These are phyloP conservation scores for Allodekkera sacchari DNA, from an alignment of 805 yeast species.

Conservation along the genomic window DNA sequence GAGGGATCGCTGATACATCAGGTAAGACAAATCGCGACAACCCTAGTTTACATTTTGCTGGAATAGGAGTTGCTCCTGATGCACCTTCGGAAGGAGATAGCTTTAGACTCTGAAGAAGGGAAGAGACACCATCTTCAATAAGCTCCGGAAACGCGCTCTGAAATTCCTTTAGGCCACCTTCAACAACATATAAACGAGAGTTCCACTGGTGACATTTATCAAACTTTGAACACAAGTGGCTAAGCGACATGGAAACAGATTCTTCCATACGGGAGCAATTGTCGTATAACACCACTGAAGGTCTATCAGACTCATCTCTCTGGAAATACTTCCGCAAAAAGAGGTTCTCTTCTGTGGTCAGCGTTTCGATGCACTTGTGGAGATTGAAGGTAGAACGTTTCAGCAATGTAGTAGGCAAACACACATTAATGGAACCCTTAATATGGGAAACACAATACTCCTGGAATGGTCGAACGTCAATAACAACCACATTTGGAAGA, in stretches of 20 bases:
- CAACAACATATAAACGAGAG: slow-evolving; percentile 34
- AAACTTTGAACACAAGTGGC: slow-evolving; percentile 42
- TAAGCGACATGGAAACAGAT: slow-evolving; percentile 30
- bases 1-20: slow-evolving; percentile 29
- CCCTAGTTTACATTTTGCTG: slow-evolving; percentile 17
- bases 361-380: slow-evolving; percentile 50
- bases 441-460: slow-evolving; percentile 58
- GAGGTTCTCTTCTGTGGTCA: slow-evolving; percentile 43
- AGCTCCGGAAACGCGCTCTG: slow-evolving; percentile 18
- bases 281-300: slow-evolving; percentile 48
- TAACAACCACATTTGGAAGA: slow-evolving; percentile 32
- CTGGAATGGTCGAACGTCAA: slow-evolving; percentile 78
- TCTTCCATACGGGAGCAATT: slow-evolving; percentile 22
- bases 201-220: slow-evolving; percentile 28
- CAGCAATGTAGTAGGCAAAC: slow-evolving; percentile 83
- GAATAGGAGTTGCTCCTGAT: slow-evolving; percentile 5
- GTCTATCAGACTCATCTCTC: slow-evolving; percentile 23
- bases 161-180: slow-evolving; percentile 34
- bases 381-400: slow-evolving; percentile 68
- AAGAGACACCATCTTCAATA: slow-evolving; percentile 19
- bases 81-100: neutral
- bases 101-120: slow-evolving; percentile 1
- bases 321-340: slow-evolving; percentile 31
- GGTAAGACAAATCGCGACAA: slow-evolving; percentile 51
- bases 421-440: slow-evolving; percentile 58